Evolutionary conservation across 2,329 filamentous ascomycete genomes (phyloP).

Genomic region (Curvularia sp.): DNA sequence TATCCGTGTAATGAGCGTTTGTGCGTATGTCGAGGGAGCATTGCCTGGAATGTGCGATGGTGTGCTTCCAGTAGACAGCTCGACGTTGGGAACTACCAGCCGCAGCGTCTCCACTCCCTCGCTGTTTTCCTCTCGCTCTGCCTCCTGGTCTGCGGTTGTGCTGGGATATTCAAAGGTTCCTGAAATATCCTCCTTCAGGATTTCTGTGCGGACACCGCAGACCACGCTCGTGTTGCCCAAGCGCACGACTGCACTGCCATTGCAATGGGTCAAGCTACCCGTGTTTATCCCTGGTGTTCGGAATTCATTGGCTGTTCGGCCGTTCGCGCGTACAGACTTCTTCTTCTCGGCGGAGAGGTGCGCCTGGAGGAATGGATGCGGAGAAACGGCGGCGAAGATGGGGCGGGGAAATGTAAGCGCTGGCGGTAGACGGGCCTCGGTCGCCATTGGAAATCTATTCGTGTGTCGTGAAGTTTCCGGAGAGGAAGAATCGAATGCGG

Average conservation of each 20-base stretch:
- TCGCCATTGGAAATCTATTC: conserved; percentile 26
- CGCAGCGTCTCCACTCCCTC: conserved; percentile 61
- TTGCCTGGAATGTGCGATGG: conserved; percentile 84
- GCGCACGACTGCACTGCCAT: conserved; percentile 88
- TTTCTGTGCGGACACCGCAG: conserved; percentile 87
- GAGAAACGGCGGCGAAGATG: conserved; percentile 88
- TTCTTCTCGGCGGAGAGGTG: conserved; percentile 72
- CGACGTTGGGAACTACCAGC: conserved; percentile 90
- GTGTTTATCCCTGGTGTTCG: conserved; percentile 79
- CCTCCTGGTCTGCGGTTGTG: conserved; percentile 23
- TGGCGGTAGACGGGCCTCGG: conserved; percentile 28
- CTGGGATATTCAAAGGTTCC: conserved; percentile 57
- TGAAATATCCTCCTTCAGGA: conserved; percentile 77
- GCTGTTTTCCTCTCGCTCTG: conserved; percentile 28
- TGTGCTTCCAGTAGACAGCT: conserved; percentile 87
- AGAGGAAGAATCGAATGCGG: background rate
- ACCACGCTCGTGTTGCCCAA: conserved; percentile 93
- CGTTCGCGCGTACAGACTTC: conserved; percentile 77
- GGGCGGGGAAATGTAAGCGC: conserved; percentile 64
- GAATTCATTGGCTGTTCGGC: conserved; percentile 72
- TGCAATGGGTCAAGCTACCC: conserved; percentile 84
- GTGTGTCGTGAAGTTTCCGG: background rate
- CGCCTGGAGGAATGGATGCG: conserved; percentile 86
- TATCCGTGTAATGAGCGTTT: conserved; percentile 82
- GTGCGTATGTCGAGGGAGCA: conserved; percentile 79